Percentiles rank a stretch among this genome's conserved stretches.
phyloP scores from a whole-genome alignment of 2,329 filamentous ascomycete species.

The Aaosphaeria pasadenensis region DNA sequence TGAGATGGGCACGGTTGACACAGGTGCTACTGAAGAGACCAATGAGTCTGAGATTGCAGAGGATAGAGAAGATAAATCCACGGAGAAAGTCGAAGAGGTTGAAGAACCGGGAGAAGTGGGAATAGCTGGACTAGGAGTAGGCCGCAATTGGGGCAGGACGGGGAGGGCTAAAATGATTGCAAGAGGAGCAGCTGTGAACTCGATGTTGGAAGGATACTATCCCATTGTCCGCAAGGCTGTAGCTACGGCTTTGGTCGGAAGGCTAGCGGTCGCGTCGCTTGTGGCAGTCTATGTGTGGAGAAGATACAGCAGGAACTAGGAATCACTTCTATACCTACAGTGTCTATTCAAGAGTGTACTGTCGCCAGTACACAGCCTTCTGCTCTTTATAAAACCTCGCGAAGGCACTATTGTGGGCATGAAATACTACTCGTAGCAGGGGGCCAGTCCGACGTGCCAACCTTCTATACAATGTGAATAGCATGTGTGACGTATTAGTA shows the following conservation, averaged over 20 bases:
- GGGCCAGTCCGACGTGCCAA: no score
- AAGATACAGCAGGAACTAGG: constrained; percentile 7
- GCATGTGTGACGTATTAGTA: no score
- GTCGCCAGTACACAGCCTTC: no score
- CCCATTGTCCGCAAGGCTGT: constrained; percentile 49
- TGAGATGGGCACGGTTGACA: constrained; percentile 20
- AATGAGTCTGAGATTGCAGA: constrained; percentile 13
- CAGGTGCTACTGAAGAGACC: not conserved
- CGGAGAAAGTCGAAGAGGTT: constrained; percentile 10
- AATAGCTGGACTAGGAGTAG: constrained; percentile 44
- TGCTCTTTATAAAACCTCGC: no score
- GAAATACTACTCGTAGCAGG: no score
- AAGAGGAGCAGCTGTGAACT: constrained; percentile 42
- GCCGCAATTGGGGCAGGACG: constrained; percentile 35
- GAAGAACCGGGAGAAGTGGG: constrained; percentile 43
- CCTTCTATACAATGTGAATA: no score
- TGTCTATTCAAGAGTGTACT: no score
- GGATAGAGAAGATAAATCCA: constrained; percentile 23
- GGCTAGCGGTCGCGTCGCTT: constrained; percentile 26
- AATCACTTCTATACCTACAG: not conserved
- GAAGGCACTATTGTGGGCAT: no score
- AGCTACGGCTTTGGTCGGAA: constrained; percentile 39
- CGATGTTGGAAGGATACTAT: constrained; percentile 53
- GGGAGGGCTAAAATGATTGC: constrained; percentile 36
- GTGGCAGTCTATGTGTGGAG: constrained; percentile 18